Percentiles rank a stretch among this genome's conserved stretches.
phyloP scores from a whole-genome alignment of 768 basidiomycete genomes.

The Pleurotus salmoneostramineus region DNA sequence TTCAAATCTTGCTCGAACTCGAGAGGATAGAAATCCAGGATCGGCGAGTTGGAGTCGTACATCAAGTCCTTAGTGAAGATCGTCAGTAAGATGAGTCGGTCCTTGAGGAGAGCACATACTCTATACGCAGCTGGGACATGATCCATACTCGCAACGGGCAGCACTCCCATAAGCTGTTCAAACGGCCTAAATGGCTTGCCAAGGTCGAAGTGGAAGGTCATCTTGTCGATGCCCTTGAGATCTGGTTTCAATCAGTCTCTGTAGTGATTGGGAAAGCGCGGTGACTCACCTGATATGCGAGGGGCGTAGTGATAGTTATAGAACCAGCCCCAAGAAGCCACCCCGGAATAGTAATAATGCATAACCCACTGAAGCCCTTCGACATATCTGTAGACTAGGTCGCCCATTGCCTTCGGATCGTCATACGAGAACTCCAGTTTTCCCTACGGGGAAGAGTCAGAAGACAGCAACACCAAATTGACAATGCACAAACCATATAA shows the following conservation, averaged over 20 bases:
- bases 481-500: conserved; percentile 60
- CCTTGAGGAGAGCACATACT: conserved; percentile 32
- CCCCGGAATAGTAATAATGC: conserved; percentile 97
- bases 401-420: conserved; percentile 60
- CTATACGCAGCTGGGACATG: conserved; percentile 85
- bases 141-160: conserved; percentile 87
- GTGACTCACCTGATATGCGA: conserved; percentile 78
- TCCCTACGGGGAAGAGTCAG: conserved; percentile 40
- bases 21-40: conserved; percentile 90
- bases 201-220: conserved; percentile 83
- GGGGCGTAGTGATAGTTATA: conserved; percentile 98
- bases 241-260: conserved; percentile 23
- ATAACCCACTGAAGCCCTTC: conserved; percentile 99
- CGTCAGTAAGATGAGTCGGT: background rate
- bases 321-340: conserved; percentile 99
- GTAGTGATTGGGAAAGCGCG: background rate
- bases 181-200: conserved; percentile 90
- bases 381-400: conserved; percentile 76
- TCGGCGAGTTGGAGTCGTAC: conserved; percentile 79
- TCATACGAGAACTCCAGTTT: conserved; percentile 84
- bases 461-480: background rate
- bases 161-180: conserved; percentile 96
- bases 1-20: conserved; percentile 94
- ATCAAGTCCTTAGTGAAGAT: conserved; percentile 69
- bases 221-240: conserved; percentile 67